phyloP scores from a whole-genome alignment of 2,329 filamentous ascomycete genomes.

The Zalaria obscura region DNA sequence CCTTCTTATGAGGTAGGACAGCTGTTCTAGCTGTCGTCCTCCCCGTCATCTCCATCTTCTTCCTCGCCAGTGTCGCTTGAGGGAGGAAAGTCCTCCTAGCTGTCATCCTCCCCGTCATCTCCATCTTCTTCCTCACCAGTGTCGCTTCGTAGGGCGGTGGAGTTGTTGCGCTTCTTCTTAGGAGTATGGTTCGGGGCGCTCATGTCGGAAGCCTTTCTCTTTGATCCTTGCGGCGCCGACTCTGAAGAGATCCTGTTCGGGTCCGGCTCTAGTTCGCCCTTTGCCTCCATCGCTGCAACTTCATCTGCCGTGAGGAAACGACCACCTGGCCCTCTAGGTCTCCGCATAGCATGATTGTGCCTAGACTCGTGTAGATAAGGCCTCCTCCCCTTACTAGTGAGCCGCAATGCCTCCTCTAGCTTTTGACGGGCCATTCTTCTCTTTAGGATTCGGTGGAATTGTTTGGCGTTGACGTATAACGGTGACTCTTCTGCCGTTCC shows the following conservation, averaged over 20 bases:
- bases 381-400: slow-evolving; percentile 91
- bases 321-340: slow-evolving; percentile 83
- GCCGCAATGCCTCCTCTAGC: slow-evolving; percentile 77
- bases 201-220: slow-evolving; percentile 36
- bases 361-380: slow-evolving; percentile 94
- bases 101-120: slow-evolving; percentile 22
- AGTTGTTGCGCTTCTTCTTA: slow-evolving; percentile 11
- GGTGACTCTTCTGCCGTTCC: slow-evolving; percentile 74
- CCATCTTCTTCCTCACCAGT: slow-evolving; percentile 16
- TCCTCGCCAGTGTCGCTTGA: slow-evolving; percentile 11
- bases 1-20: not conserved
- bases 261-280: slow-evolving; percentile 15
- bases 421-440: slow-evolving; percentile 83
- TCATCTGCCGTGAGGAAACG: slow-evolving; percentile 95
- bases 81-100: not conserved
- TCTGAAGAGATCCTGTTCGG: slow-evolving; percentile 6
- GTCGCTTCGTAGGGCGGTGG: slow-evolving; percentile 11
- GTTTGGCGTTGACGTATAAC: slow-evolving; percentile 95
- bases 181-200: slow-evolving; percentile 3
- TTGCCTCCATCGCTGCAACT: slow-evolving; percentile 58
- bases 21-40: slow-evolving; percentile 9
- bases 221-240: slow-evolving; percentile 20
- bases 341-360: slow-evolving; percentile 95
- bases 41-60: slow-evolving; percentile 23
- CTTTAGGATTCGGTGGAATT: slow-evolving; percentile 95